Evolutionary conservation across 1,284 basidiomycete species (phyloP).

Genomic region (Rhodofomes roseus): DNA sequence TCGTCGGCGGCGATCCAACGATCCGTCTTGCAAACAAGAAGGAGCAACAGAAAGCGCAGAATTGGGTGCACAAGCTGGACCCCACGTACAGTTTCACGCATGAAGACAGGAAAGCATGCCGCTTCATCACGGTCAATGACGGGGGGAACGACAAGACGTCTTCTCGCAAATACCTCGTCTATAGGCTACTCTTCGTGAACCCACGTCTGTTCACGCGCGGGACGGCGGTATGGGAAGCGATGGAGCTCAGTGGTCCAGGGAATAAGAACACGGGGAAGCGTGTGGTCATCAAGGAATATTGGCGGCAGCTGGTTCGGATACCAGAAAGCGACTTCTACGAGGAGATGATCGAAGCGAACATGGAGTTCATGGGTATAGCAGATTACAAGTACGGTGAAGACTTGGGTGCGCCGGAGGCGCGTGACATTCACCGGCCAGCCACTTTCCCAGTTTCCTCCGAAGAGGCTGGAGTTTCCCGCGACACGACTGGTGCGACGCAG

Average conservation of each 20-base stretch:
- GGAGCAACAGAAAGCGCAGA: no score
- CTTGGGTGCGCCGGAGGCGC: no score
- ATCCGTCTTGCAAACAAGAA: background rate
- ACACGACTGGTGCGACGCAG: no score
- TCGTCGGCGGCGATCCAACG: conserved; percentile 13
- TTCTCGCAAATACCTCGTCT: conserved; percentile 10
- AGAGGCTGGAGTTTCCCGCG: no score
- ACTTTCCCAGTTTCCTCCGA: no score
- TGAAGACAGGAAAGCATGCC: background rate
- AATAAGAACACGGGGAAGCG: background rate
- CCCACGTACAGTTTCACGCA: no score
- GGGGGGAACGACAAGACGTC: background rate
- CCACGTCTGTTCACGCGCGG: conserved; percentile 9
- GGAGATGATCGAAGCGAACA: background rate
- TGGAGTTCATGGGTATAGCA: background rate
- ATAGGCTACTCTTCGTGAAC: conserved; percentile 9
- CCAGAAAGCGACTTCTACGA: background rate
- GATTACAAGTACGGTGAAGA: background rate
- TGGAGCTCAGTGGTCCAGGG: background rate
- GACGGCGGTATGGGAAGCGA: background rate
- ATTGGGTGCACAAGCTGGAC: no score
- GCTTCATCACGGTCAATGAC: background rate
- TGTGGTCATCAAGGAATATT: background rate
- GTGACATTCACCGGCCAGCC: no score
- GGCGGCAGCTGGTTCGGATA: background rate